Base-by-base conservation (phyloP, 106 monocot genomes). In the Cymbidium sinense region DNA sequence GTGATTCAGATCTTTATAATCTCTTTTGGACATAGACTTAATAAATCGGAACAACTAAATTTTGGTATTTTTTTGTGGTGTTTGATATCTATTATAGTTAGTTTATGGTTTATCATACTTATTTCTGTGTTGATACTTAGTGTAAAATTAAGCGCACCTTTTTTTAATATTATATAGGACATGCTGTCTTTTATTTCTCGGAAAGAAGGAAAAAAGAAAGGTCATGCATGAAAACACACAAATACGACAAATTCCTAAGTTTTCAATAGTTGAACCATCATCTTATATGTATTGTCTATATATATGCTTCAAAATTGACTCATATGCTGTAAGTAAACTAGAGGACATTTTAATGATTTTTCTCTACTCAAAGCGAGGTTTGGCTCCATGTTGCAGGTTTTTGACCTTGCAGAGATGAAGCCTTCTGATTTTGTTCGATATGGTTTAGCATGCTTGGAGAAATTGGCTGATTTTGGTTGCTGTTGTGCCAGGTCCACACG, bases 381-480 rank as follows among this genome's bases (percentile, higher is more conserved):
- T 58, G 34, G 20, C 78, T 34, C 29, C 19, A 5, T 76, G 43
- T 5, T 85, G 70, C 91, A 98, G 98, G 94, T 98, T 74, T 88
- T 88, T 85, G 98, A 98, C 82, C 91, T 98, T 79, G 85, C 88
- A 55, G 72, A 27, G 52, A 86, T 88, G 67, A 87, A 94, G 72
- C 98, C 98, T 83, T 80, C 81, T 76, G 85, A 87, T 71, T 98
- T 98, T 85, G 87, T 98, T 76, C 74, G 82, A 21, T 87, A 90
- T 79, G 86, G 98, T 75, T 81, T 98, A 85, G 81, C 83, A 75
- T 90, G 90, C 75, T 86, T 98, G 85, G 98, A 98, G 78, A 88
- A 81, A 30, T 84, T 98, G 88, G 91, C 92, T 64, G 84, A 79
- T 70, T 86, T 83, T 80, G 98, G 94, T 15, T 90, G 92, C 50